These are phyloP conservation scores for Rubroboletus satanas DNA, from an alignment of 768 basidiomycete genomes.

Conservation along the genomic window DNA sequence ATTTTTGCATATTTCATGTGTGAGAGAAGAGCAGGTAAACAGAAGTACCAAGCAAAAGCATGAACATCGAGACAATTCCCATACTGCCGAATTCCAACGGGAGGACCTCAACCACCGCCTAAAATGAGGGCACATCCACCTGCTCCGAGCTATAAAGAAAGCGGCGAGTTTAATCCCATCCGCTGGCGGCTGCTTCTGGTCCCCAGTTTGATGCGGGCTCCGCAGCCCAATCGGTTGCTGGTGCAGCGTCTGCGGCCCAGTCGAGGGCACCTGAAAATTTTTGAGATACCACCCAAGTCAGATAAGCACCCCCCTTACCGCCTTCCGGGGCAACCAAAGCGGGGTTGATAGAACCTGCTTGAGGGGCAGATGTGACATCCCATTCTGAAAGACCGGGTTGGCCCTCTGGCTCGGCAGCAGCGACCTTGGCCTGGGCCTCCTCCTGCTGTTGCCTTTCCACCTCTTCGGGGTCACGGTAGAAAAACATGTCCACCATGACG, in stretches of 20 bases:
- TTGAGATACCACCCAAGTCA: background rate
- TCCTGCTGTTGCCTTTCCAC: slow-evolving; percentile 97
- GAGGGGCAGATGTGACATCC: slow-evolving; percentile 68
- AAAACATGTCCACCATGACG: slow-evolving; percentile 99
- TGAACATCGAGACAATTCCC: slow-evolving; percentile 18
- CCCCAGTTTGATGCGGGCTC: slow-evolving; percentile 54
- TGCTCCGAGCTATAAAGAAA: background rate
- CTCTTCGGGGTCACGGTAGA: slow-evolving; percentile 99
- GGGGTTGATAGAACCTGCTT: slow-evolving; percentile 73
- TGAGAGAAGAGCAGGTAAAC: slow-evolving; percentile 13
- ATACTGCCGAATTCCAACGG: slow-evolving; percentile 9
- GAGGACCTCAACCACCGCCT: background rate
- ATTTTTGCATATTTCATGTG: slow-evolving; percentile 19
- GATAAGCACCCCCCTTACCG: slow-evolving; percentile 31
- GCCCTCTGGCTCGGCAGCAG: slow-evolving; percentile 53
- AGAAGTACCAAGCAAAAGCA: slow-evolving; percentile 15
- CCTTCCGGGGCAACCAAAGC: slow-evolving; percentile 63
- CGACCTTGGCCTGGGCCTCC: slow-evolving; percentile 79
- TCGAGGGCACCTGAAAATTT: slow-evolving; percentile 60
- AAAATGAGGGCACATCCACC: slow-evolving; percentile 1
- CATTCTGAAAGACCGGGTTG: slow-evolving; percentile 61
- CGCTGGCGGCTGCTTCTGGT: slow-evolving; percentile 26
- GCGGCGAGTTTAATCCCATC: slow-evolving; percentile 26
- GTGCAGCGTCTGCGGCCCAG: slow-evolving; percentile 70
- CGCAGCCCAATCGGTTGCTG: slow-evolving; percentile 80